Conservation (phyloP, 306 rosid species). For the Malus asiatica region DNA sequence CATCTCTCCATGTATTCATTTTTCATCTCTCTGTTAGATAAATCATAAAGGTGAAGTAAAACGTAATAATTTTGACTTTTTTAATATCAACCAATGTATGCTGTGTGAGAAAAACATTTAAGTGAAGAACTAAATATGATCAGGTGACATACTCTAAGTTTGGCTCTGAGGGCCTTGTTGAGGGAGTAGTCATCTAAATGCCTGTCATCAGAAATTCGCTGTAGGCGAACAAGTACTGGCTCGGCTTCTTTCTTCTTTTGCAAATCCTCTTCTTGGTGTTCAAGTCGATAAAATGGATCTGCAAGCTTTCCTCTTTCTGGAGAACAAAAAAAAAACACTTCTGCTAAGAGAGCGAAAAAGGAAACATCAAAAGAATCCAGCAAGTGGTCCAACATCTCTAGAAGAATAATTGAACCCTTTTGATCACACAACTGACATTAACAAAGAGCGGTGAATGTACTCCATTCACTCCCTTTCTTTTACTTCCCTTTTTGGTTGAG, state of each 20-base stretch:
- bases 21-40: neutral
- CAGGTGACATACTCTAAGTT: constrained; percentile 56
- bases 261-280: constrained; percentile 85
- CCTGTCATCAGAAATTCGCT: constrained; percentile 64
- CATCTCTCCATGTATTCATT: neutral
- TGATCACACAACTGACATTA: neutral
- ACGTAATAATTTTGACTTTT: neutral
- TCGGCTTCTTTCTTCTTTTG: constrained; percentile 86
- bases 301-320: constrained; percentile 78
- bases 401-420: neutral
- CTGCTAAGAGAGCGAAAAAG: constrained; percentile 3
- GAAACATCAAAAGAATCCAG: neutral
- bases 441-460: neutral
- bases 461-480: neutral
- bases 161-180: constrained; percentile 65
- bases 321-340: neutral
- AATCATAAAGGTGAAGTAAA: neutral
- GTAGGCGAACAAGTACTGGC: constrained; percentile 76
- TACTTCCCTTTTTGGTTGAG: neutral
- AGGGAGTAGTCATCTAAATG: constrained; percentile 73
- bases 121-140: constrained; percentile 9
- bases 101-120: neutral
- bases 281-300: constrained; percentile 93
- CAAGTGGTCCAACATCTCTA: neutral
- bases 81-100: neutral